Evolutionary conservation across 1,284 basidiomycete genomes (phyloP).

Genomic region (Somion occarium): DNA sequence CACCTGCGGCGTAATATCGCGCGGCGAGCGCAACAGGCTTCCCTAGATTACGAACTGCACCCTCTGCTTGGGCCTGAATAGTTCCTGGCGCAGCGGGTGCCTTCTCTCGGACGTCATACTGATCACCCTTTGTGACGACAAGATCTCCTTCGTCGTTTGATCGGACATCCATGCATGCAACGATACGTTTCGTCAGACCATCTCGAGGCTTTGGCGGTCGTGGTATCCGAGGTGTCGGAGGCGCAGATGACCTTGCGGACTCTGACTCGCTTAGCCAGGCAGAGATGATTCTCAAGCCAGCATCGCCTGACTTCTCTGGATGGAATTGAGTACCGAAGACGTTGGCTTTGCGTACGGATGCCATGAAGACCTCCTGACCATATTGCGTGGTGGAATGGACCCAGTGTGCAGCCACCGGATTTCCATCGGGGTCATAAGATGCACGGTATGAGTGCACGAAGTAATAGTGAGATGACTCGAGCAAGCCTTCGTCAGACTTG

Average conservation of each 20-base stretch:
- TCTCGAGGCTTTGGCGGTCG: slow-evolving; percentile 43
- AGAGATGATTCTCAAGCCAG: slow-evolving; percentile 79
- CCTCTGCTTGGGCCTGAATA: slow-evolving; percentile 30
- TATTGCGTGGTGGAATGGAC: slow-evolving; percentile 89
- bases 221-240: slow-evolving; percentile 28
- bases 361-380: slow-evolving; percentile 90
- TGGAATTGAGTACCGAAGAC: slow-evolving; percentile 97
- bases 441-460: slow-evolving; percentile 97
- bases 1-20: slow-evolving; percentile 85
- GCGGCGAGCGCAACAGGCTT: slow-evolving; percentile 93
- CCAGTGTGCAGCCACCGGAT: slow-evolving; percentile 63
- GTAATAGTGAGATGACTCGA: slow-evolving; percentile 73
- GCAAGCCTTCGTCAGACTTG: slow-evolving; percentile 37
- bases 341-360: slow-evolving; percentile 80
- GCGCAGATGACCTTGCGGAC: slow-evolving; percentile 30
- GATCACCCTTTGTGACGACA: slow-evolving; percentile 99
- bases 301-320: slow-evolving; percentile 96
- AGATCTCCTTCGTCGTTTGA: slow-evolving; percentile 96
- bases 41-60: slow-evolving; percentile 92
- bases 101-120: slow-evolving; percentile 97
- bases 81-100: slow-evolving; percentile 28
- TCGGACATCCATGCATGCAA: slow-evolving; percentile 98
- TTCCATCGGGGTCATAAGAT: slow-evolving; percentile 55
- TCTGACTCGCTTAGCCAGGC: slow-evolving; percentile 75
- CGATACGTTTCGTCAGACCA: slow-evolving; percentile 88